Evolutionary conservation across 1,284 basidiomycete species (phyloP).

Genomic region (Heterobasidion irregulare): DNA sequence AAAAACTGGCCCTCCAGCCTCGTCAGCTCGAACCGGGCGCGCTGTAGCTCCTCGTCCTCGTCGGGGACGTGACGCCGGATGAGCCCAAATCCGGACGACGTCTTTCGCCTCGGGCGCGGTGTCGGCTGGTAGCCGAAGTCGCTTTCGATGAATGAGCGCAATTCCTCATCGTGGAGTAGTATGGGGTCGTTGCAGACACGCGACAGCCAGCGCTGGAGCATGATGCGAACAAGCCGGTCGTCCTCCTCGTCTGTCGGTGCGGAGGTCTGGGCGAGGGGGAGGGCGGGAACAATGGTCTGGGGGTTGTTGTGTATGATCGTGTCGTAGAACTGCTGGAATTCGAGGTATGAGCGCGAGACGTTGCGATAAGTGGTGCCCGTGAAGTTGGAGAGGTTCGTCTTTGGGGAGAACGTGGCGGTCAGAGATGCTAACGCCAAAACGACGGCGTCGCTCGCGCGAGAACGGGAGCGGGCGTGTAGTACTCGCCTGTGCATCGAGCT

Average conservation of each 20-base stretch:
- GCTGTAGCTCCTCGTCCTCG: conserved; percentile 79
- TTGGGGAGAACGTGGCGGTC: background rate
- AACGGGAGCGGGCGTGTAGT: no score
- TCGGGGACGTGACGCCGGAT: conserved; percentile 70
- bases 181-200: conserved; percentile 86
- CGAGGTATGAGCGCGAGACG: conserved; percentile 83
- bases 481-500: conserved; percentile 84
- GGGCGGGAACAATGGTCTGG: conserved; percentile 86
- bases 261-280: conserved; percentile 87
- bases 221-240: conserved; percentile 86
- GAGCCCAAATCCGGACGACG: conserved; percentile 57
- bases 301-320: conserved; percentile 77
- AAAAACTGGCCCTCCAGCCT: conserved; percentile 86
- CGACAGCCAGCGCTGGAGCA: conserved; percentile 88
- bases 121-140: conserved; percentile 91
- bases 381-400: conserved; percentile 93
- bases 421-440: background rate
- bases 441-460: background rate
- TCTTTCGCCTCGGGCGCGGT: conserved; percentile 64
- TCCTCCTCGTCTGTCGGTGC: conserved; percentile 95
- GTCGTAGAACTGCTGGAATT: conserved; percentile 90
- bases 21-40: conserved; percentile 85
- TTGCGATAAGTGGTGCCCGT: conserved; percentile 84
- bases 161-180: conserved; percentile 80
- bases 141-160: conserved; percentile 88